Percentiles rank a stretch among this genome's conserved stretches.
These are phyloP conservation scores for Spathaspora hagerdaliae DNA, from an alignment of 805 yeast species.

Conservation along the genomic window DNA sequence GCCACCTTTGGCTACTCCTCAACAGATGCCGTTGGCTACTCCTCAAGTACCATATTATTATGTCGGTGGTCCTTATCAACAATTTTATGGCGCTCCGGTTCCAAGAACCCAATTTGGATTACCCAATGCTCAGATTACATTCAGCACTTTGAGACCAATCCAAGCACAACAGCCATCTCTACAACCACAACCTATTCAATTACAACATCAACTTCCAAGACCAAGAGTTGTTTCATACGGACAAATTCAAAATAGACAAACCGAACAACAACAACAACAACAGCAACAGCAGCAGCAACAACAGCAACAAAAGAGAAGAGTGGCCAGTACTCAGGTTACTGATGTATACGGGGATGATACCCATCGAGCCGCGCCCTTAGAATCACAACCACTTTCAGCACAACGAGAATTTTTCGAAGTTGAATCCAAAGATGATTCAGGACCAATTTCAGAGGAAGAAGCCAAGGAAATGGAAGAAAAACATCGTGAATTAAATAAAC, in stretches of 20 bases:
- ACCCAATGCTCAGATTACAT: conserved; percentile 7
- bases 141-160: conserved; percentile 4
- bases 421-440: conserved; percentile 19
- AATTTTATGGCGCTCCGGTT: not conserved
- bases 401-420: conserved; percentile 36
- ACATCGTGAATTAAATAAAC: conserved; percentile 9
- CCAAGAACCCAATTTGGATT: conserved; percentile 3
- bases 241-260: not conserved
- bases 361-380: conserved; percentile 44
- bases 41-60: conserved; percentile 1
- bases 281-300: not conserved
- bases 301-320: not conserved
- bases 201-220: not conserved
- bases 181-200: not conserved
- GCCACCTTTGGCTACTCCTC: not conserved
- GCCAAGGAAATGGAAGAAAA: conserved; percentile 28
- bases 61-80: not conserved
- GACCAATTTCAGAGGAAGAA: conserved; percentile 27
- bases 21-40: not conserved
- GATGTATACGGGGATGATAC: conserved; percentile 49
- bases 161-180: not conserved
- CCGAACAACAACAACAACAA: not conserved
- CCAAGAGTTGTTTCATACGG: not conserved
- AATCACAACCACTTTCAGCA: conserved; percentile 50
- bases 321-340: conserved; percentile 23